These are phyloP conservation scores for Sphaerulina vaccinii DNA, from an alignment of 2,329 filamentous ascomycete genomes.

Conservation along the genomic window DNA sequence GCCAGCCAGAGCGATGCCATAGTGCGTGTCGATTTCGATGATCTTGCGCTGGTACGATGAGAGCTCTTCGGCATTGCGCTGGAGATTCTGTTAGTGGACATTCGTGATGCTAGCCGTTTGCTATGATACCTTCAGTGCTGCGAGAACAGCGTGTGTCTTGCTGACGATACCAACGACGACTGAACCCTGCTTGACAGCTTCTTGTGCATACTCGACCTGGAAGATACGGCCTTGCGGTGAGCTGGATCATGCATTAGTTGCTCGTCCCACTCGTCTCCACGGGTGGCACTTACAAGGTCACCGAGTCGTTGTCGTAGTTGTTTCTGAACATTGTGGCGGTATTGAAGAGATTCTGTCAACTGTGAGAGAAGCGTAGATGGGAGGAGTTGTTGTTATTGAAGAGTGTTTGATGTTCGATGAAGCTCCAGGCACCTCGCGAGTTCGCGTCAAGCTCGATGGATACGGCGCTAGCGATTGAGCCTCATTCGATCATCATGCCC, in stretches of 20 bases:
- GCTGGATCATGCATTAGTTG: constrained; percentile 50
- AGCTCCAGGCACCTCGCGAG: too few species aligned
- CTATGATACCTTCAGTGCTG: constrained; percentile 80
- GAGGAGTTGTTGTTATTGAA: neutral
- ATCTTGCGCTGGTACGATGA: constrained; percentile 99
- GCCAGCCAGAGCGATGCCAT: constrained; percentile 91
- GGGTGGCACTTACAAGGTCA: constrained; percentile 78
- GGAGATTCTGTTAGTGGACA: constrained; percentile 12
- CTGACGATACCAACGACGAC: constrained; percentile 95
- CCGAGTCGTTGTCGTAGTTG: constrained; percentile 99
- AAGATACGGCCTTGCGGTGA: constrained; percentile 99
- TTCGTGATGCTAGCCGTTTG: neutral
- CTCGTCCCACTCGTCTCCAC: neutral
- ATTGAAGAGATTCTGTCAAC: neutral
- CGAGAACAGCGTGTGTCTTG: constrained; percentile 96
- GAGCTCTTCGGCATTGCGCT: constrained; percentile 98
- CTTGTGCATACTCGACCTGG: constrained; percentile 97
- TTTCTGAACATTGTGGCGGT: constrained; percentile 80
- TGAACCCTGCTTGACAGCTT: constrained; percentile 98
- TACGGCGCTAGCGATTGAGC: too few species aligned
- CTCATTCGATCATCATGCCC: too few species aligned
- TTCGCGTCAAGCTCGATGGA: too few species aligned
- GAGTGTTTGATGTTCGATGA: too few species aligned
- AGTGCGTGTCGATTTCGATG: constrained; percentile 92
- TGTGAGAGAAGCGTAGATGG: neutral